Evolutionary conservation across 176 grass and related monocot species (phyloP).

Genomic region (Saccharum spontaneum): DNA sequence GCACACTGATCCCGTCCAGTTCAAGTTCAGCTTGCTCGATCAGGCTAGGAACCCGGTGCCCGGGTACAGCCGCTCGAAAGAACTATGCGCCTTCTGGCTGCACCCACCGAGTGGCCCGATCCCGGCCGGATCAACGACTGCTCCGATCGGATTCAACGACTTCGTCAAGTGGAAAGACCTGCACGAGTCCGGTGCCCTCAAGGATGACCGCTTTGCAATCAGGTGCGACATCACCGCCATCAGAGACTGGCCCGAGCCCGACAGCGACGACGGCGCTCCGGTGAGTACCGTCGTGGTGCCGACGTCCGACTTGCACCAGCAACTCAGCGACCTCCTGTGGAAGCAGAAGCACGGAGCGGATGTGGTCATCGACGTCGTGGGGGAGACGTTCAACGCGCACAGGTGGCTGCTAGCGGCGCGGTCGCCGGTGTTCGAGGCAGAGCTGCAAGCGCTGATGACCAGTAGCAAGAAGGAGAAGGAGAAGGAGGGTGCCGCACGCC

Average conservation of each 20-base stretch:
- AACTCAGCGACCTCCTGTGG: not conserved
- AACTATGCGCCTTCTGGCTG: not conserved
- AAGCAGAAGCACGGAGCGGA: not conserved
- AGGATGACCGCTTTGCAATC: not conserved
- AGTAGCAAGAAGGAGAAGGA: too few relatives aligned
- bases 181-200: not conserved
- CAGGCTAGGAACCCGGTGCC: not conserved
- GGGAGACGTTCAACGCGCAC: constrained; percentile 1
- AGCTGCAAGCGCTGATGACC: not conserved
- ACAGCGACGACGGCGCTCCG: not conserved
- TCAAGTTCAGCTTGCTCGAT: not conserved
- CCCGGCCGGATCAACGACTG: not conserved
- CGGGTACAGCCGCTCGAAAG: not conserved
- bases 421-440: not conserved
- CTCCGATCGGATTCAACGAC: not conserved
- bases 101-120: too few relatives aligned
- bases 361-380: not conserved
- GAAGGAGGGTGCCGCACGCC: too few relatives aligned
- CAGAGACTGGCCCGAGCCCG: not conserved
- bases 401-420: constrained; percentile 11
- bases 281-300: not conserved
- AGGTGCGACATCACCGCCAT: not conserved
- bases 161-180: not conserved
- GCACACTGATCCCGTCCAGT: not conserved
- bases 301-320: not conserved